Evolutionary conservation across 2,329 filamentous ascomycete species (phyloP).

Genomic region (Microsporum canis): DNA sequence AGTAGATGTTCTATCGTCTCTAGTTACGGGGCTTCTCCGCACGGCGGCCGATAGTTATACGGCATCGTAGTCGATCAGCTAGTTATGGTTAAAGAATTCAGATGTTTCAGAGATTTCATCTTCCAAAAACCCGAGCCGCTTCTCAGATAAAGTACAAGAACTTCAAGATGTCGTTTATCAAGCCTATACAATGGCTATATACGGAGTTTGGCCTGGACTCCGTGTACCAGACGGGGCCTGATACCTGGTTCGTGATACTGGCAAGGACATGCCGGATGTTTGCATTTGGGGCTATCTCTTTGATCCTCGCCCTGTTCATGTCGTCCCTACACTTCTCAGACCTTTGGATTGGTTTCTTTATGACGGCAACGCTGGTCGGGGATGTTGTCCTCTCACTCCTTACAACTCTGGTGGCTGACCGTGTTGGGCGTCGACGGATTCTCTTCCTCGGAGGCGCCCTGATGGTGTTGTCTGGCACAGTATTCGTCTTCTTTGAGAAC

Average conservation of each 20-base stretch:
- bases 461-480: neutral
- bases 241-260: neutral
- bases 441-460: neutral
- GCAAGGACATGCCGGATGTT: slow-evolving; percentile 1
- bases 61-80: neutral
- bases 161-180: neutral
- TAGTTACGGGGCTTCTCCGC: neutral
- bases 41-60: neutral
- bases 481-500: neutral
- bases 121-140: no score
- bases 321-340: neutral
- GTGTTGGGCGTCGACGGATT: neutral
- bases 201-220: neutral
- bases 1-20: no score
- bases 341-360: neutral
- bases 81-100: neutral
- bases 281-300: neutral
- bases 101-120: neutral
- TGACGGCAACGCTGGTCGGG: neutral
- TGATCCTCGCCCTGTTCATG: neutral
- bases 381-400: neutral
- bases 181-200: neutral
- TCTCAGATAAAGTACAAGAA: neutral
- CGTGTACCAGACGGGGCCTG: neutral
- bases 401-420: neutral